These are phyloP conservation scores for Raddia guianensis DNA, from an alignment of 176 grass and related monocot genomes.

Conservation along the genomic window DNA sequence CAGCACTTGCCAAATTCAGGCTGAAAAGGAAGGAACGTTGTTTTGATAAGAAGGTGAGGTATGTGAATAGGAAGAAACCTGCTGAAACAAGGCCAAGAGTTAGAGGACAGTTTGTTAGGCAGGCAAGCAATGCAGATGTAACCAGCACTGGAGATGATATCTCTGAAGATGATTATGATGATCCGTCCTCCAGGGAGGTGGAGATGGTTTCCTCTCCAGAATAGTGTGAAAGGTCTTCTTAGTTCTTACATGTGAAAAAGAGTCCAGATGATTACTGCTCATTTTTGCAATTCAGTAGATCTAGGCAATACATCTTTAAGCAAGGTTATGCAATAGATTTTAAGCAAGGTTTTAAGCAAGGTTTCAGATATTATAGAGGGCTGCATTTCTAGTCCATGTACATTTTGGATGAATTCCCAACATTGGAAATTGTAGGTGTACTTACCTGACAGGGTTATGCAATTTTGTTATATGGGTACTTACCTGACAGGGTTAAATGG, in stretches of 20 bases:
- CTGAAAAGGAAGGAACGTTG: slow-evolving; percentile 89
- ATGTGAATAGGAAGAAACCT: slow-evolving; percentile 79
- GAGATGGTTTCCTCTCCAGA: slow-evolving; percentile 68
- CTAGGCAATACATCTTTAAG: slow-evolving; percentile 18
- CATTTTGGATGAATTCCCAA: not conserved
- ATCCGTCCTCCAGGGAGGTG: slow-evolving; percentile 66
- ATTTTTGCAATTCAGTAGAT: slow-evolving; percentile 34
- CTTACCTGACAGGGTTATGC: too few relatives aligned
- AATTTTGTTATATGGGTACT: too few relatives aligned
- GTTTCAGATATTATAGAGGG: not conserved
- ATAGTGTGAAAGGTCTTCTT: slow-evolving; percentile 36
- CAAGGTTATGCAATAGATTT: too few relatives aligned
- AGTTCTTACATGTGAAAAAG: slow-evolving; percentile 39
- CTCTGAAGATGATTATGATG: slow-evolving; percentile 79
- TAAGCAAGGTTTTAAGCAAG: not conserved
- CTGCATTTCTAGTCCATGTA: not conserved
- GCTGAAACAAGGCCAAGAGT: slow-evolving; percentile 87
- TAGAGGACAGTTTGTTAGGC: slow-evolving; percentile 91
- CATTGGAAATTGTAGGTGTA: not conserved
- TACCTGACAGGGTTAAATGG: too few relatives aligned
- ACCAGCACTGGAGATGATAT: slow-evolving; percentile 67
- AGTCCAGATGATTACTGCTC: slow-evolving; percentile 39
- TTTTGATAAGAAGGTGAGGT: slow-evolving; percentile 98
- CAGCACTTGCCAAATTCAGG: slow-evolving; percentile 92
- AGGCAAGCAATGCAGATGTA: slow-evolving; percentile 58